Percentiles rank a stretch among this genome's conserved stretches.
phyloP scores from a whole-genome alignment of 2,329 filamentous ascomycete species.

The Ustulina deusta region DNA sequence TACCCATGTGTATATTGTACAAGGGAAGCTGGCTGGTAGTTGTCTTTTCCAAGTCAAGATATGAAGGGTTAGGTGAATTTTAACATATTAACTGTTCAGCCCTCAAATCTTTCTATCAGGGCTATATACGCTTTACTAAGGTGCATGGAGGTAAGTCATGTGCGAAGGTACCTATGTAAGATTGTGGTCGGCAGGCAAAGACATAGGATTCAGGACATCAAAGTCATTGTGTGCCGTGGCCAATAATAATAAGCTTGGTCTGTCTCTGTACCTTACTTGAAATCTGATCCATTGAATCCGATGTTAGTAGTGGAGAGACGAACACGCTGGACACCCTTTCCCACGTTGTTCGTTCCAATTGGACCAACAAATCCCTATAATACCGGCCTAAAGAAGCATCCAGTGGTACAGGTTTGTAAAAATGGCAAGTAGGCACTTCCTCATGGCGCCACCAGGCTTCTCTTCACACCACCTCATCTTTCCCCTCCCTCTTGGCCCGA shows the following conservation, averaged over 20 bases:
- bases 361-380: constrained; percentile 42
- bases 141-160: neutral
- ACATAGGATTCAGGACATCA: constrained; percentile 16
- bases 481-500: constrained; percentile 40
- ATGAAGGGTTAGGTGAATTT: neutral
- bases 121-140: neutral
- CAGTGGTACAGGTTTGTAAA: constrained; percentile 40
- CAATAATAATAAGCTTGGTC: constrained; percentile 23
- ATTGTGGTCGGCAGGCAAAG: constrained; percentile 1
- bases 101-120: neutral
- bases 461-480: constrained; percentile 36
- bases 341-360: constrained; percentile 48
- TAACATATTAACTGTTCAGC: neutral
- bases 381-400: constrained; percentile 35
- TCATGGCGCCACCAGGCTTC: constrained; percentile 41
- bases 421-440: constrained; percentile 34
- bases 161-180: neutral
- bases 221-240: constrained; percentile 26
- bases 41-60: neutral
- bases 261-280: constrained; percentile 26
- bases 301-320: constrained; percentile 37
- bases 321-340: constrained; percentile 43
- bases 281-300: constrained; percentile 29
- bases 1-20: neutral
- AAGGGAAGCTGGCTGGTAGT: neutral